These are phyloP conservation scores for Conticribra weissflogii DNA, from an alignment of 108 stramenopile genomes.

Conservation along the genomic window DNA sequence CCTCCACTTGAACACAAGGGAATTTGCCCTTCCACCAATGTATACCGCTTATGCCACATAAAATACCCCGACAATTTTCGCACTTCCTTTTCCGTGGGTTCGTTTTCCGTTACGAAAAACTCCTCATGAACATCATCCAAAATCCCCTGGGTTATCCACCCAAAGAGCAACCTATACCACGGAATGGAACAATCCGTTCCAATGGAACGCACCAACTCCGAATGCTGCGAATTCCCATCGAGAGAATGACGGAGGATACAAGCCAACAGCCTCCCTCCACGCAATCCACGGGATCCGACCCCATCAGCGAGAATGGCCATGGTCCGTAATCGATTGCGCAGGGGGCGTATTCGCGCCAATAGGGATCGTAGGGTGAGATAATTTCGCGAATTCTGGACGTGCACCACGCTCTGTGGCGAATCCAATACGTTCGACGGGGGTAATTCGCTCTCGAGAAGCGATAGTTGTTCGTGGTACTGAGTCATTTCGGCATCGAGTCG, in stretches of 20 bases:
- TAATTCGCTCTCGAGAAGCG: conserved; percentile 72
- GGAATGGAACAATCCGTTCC: conserved; percentile 63
- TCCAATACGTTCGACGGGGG: conserved; percentile 7
- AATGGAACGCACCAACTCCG: conserved; percentile 67
- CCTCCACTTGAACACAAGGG: conserved; percentile 49
- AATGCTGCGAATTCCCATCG: conserved; percentile 82
- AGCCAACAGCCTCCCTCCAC: conserved; percentile 86
- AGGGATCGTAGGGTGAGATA: conserved; percentile 71
- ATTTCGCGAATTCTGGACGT: conserved; percentile 2
- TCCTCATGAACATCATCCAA: conserved; percentile 73
- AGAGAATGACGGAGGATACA: conserved; percentile 72
- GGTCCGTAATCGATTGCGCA: conserved; percentile 59
- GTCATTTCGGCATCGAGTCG: conserved; percentile 68
- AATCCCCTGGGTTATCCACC: conserved; percentile 75
- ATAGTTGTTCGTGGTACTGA: conserved; percentile 72
- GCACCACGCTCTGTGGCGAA: neutral
- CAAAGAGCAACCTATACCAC: conserved; percentile 71
- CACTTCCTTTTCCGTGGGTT: conserved; percentile 8
- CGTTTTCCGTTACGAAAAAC: conserved; percentile 74
- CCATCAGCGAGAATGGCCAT: conserved; percentile 84
- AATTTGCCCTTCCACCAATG: conserved; percentile 65
- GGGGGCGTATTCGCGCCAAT: conserved; percentile 63
- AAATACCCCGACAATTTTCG: conserved; percentile 44
- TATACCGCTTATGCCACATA: conserved; percentile 85
- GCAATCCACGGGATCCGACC: conserved; percentile 42